Percentiles rank a stretch among this genome's conserved stretches.
Conservation (phyloP, 2,329 filamentous ascomycete genomes). For the Aspergillus eucalypticola region DNA sequence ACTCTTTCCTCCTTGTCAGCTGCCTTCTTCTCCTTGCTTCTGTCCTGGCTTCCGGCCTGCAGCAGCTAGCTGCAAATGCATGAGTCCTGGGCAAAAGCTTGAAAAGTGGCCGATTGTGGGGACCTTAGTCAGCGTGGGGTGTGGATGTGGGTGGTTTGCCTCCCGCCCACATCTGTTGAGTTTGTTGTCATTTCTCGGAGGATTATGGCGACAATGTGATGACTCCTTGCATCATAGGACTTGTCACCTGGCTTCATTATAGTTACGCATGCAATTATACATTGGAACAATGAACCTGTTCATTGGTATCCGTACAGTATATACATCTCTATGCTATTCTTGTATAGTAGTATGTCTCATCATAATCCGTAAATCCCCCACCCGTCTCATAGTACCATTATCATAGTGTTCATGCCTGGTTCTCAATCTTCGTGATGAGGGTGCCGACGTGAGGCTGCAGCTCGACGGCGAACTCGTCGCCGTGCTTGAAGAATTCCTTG, state of each 20-base stretch:
- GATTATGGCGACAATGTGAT: background rate
- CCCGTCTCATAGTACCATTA: background rate
- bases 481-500: constrained; percentile 47
- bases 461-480: constrained; percentile 53
- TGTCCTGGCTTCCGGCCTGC: no score
- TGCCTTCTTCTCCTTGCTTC: no score
- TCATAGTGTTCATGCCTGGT: constrained; percentile 21
- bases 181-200: background rate
- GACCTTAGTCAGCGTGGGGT: background rate
- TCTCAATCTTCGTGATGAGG: constrained; percentile 47
- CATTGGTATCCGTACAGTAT: constrained; percentile 1
- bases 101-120: background rate
- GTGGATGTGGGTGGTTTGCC: background rate
- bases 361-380: background rate
- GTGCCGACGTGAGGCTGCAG: constrained; percentile 53
- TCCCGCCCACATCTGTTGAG: background rate
- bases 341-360: background rate
- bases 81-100: no score
- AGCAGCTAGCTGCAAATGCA: no score
- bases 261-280: background rate
- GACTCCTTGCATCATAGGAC: background rate
- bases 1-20: no score
- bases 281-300: background rate
- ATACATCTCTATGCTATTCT: constrained; percentile 2
- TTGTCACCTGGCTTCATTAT: background rate